Percentiles rank a stretch among this genome's conserved stretches.
Evolutionary conservation across 1,139 yeast genomes (phyloP).

Genomic region (Nakaseomyces sp.): DNA sequence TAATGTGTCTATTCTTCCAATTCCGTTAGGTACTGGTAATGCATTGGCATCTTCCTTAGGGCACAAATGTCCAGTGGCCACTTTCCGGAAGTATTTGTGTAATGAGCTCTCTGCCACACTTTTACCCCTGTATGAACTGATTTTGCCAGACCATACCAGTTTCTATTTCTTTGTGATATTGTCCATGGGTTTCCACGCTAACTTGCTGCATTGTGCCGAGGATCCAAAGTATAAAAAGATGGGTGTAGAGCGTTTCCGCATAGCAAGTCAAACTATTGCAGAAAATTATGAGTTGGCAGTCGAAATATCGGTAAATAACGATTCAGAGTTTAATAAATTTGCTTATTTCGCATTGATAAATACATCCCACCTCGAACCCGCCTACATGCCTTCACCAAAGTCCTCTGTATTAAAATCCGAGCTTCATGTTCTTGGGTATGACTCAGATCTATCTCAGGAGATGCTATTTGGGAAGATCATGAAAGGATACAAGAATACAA

Average conservation of each 20-base stretch:
- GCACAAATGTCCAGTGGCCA: conserved; percentile 37
- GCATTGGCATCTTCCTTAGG: conserved; percentile 63
- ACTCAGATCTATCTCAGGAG: conserved; percentile 31
- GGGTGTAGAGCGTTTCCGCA: conserved; percentile 58
- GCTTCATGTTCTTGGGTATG: conserved; percentile 50
- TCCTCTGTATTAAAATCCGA: conserved; percentile 45
- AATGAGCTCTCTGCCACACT: conserved; percentile 38
- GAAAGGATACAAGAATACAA: conserved; percentile 42
- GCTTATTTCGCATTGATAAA: conserved; percentile 63
- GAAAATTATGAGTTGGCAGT: conserved; percentile 23
- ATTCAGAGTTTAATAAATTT: conserved; percentile 33
- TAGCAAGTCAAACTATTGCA: conserved; percentile 56
- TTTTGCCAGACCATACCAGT: conserved; percentile 41
- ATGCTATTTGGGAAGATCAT: conserved; percentile 49
- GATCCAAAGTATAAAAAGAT: conserved; percentile 53
- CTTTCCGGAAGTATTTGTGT: conserved; percentile 38
- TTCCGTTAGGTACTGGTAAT: conserved; percentile 86
- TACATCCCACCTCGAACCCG: conserved; percentile 55
- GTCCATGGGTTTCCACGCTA: conserved; percentile 83
- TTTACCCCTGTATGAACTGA: conserved; percentile 47
- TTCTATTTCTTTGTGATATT: conserved; percentile 56
- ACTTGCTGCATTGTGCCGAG: conserved; percentile 68
- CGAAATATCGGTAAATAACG: conserved; percentile 24
- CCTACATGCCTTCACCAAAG: conserved; percentile 63
- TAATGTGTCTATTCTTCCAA: conserved; percentile 36